Conservation (phyloP, 2,329 filamentous ascomycete genomes). For the Trichoderma oligosporum region DNA sequence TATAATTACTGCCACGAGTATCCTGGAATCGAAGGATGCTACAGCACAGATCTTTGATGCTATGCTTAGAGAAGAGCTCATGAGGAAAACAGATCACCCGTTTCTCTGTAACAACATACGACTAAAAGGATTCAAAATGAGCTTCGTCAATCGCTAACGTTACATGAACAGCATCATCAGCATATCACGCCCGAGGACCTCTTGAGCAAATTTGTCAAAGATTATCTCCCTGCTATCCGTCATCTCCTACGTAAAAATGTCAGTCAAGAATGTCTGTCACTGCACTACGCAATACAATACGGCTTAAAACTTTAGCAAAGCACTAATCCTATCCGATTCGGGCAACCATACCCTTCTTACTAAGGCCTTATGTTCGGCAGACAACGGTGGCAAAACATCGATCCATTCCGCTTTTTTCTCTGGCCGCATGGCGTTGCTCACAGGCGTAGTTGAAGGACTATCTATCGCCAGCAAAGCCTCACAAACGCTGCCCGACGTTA, state of each 20-base stretch:
- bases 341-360: background rate
- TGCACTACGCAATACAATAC: background rate
- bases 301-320: background rate
- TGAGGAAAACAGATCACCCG: background rate
- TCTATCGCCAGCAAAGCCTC: background rate
- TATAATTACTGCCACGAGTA: background rate
- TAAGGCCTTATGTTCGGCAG: background rate
- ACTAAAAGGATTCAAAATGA: background rate
- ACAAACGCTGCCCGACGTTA: background rate
- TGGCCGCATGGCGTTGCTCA: background rate
- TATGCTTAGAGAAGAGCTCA: background rate
- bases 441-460: background rate
- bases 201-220: background rate
- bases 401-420: conserved; percentile 12
- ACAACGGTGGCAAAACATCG: conserved; percentile 1
- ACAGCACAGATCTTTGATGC: background rate
- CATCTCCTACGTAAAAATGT: background rate
- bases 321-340: background rate
- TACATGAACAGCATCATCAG: background rate
- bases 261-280: background rate
- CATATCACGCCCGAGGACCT: background rate
- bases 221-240: background rate
- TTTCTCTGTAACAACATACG: background rate
- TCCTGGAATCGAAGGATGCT: background rate
- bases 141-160: background rate